Evolutionary conservation across 2,329 filamentous ascomycete species (phyloP), one percentile per base, ranked within the genome.

Genomic region (Diplocarpon mali): DNA sequence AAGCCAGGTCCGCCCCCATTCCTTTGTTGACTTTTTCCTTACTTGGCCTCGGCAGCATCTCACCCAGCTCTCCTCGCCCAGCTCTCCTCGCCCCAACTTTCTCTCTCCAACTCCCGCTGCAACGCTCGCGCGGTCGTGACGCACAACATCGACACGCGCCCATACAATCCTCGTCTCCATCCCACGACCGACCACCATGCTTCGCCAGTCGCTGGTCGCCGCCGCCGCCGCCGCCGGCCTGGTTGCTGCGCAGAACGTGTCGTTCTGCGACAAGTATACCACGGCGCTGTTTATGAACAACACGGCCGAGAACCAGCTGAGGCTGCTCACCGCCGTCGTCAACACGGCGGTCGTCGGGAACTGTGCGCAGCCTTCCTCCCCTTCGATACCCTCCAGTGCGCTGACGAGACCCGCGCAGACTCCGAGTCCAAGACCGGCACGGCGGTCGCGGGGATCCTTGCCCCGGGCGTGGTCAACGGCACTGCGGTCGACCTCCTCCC

Each of bases 321-420:
- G 67, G 1, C 64, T 80, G 2, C 54, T 80, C 54, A 75, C 70
- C 2, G 63, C 75, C 1, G 60, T 80, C 3, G 75, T 80, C 54
- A 80, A 80, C 62, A 79, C 75, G 6, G 77, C 71, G 15, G 73
- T 80, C 48, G 75, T 78, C 52, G 76, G 77, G n/a, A 78, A 77
- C 60, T 77, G 69, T 71, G 57, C 52, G 66, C 17, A 15, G 8
- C 38, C 24, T 24, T 24, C 9, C n/a, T 40, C 29, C 6, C 11
- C 27, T 4, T 39, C 7, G 16, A 27, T 5, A 32, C 10, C 16
- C 20, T 10, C 7, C 9, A 35, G 2, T 16, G 3, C 12, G 29
- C 9, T 35, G 31, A 16, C 30, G 44, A 50, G 12, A 47, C 32
- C 11, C 7, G 44, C 5, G 12, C 45, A 72, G 69, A 76, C 57